Conservation (phyloP, 2,329 filamentous ascomycete species). For the Claviceps paspali region DNA sequence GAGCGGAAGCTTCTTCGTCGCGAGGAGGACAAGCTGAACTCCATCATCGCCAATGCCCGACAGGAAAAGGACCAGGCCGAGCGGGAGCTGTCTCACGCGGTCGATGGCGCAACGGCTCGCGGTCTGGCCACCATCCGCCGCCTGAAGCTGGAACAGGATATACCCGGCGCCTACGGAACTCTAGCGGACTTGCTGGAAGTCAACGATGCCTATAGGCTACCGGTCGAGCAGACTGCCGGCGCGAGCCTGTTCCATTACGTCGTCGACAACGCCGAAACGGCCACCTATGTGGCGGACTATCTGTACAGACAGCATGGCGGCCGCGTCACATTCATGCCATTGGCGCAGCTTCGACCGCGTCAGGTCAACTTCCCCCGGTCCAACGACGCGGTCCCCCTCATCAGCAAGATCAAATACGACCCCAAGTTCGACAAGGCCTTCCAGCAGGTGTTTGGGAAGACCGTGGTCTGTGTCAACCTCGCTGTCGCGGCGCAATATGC, state of each 20-base stretch:
- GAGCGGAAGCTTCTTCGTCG: conserved; percentile 77
- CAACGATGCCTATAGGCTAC: conserved; percentile 67
- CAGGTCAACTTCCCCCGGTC: conserved; percentile 66
- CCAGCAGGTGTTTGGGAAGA: conserved; percentile 88
- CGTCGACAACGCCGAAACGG: conserved; percentile 81
- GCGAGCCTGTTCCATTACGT: conserved; percentile 91
- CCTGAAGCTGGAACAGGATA: conserved; percentile 62
- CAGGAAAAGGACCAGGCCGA: conserved; percentile 68
- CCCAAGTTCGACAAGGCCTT: conserved; percentile 68
- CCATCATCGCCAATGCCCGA: conserved; percentile 58
- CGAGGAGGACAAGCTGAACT: conserved; percentile 76
- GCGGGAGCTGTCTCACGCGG: conserved; percentile 61
- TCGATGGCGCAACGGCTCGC: conserved; percentile 77
- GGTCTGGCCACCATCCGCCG: conserved; percentile 77
- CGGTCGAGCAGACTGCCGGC: conserved; percentile 85
- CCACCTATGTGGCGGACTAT: conserved; percentile 63
- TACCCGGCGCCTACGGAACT: conserved; percentile 82
- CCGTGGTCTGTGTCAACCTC: conserved; percentile 83
- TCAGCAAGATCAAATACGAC: conserved; percentile 74
- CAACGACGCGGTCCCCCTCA: conserved; percentile 72
- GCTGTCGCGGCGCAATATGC: conserved; percentile 82
- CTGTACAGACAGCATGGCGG: conserved; percentile 69
- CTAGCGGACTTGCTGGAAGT: conserved; percentile 87
- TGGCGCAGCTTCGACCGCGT: conserved; percentile 63
- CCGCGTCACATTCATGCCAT: conserved; percentile 84